These are phyloP conservation scores for Aspergillus bridgeri DNA, from an alignment of 495 filamentous ascomycete genomes.

Conservation along the genomic window DNA sequence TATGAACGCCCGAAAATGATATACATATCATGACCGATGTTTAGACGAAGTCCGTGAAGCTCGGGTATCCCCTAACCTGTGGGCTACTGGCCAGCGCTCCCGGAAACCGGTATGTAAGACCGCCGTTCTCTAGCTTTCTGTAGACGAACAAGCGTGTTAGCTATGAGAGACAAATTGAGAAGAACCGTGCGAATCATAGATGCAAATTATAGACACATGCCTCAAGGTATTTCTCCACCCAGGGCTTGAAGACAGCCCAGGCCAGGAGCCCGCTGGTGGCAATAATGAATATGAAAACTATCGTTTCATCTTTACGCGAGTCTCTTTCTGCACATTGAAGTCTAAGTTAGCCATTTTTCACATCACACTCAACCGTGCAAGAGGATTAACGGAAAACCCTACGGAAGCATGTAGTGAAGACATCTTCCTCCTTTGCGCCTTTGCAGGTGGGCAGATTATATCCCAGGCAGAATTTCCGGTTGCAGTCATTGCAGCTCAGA, in stretches of 20 bases:
- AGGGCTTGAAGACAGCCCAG: conserved; percentile 72
- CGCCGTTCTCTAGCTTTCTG: conserved; percentile 44
- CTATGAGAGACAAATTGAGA: too few species aligned
- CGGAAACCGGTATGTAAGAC: conserved; percentile 43
- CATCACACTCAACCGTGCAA: conserved; percentile 19
- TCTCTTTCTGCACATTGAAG: conserved; percentile 63
- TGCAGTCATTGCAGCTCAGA: conserved; percentile 78
- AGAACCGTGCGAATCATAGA: too few species aligned
- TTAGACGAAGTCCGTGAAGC: background rate
- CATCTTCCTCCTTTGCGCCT: conserved; percentile 77
- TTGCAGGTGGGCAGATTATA: conserved; percentile 86
- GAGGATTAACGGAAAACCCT: conserved; percentile 26
- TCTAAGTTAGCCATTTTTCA: background rate
- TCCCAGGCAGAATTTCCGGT: conserved; percentile 81
- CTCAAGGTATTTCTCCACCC: conserved; percentile 57
- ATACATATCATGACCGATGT: background rate
- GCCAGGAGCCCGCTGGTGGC: conserved; percentile 77
- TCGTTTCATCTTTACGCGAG: conserved; percentile 80
- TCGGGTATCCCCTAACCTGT: background rate
- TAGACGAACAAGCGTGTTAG: background rate
- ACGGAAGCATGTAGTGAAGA: conserved; percentile 89
- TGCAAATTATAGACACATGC: conserved; percentile 27
- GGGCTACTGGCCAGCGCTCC: conserved; percentile 18
- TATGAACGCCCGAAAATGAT: background rate
- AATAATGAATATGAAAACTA: conserved; percentile 89